Evolutionary conservation across 371 early-diverging fungal species (phyloP), one percentile per base, ranked within the genome.

Genomic region (Mortierella polycephala): DNA sequence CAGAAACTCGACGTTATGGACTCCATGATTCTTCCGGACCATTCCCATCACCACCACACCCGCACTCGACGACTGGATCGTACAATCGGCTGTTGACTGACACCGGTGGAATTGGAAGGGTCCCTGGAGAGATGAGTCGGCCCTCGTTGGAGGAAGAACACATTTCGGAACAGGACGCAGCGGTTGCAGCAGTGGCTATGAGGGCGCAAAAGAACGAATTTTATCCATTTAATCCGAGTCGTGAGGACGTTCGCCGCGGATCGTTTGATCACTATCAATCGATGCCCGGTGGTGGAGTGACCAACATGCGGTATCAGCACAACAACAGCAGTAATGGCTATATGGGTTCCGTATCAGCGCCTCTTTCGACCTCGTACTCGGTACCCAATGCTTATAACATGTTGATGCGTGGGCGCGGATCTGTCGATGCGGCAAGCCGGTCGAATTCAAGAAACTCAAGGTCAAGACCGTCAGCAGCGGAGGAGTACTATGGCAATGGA

Each of bases 101-200:
- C 7, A 39, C 57, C 9, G 55, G 64, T 37, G 60, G 51, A 18
- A 20, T 18, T 20, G n/a, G 60, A 7, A 51, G 65, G 42, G 39
- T 30, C 1, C 72, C 72, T 23, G 57, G 49, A 9, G 79, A 77
- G 18, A 54, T 41, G 37, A 56, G 23, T 23, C 57, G 73, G 18
- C 73, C 69, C 5, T 77, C 79, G 5, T 37, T 77, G 62, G 79
- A 77, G 23, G 79, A 77, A 16, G 65, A 61, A 1, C 64, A 69
- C 10, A 71, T 71, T 12, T 67, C 69, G 5, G 77, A 77, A 30
- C 77, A 77, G 54, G 77, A 77, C 58, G 77, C 72, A 3, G 79
- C 73, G 6, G 79, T 77, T 0, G 79, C 79, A 11, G 79, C 79
- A 5, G 70, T 75, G 6, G 79, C 79, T 0, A 57, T 77, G 65